Evolutionary conservation across 352 stramenopile genomes (phyloP), one percentile per base, ranked within the genome.

Genomic region (Globisporangium spiculum): DNA sequence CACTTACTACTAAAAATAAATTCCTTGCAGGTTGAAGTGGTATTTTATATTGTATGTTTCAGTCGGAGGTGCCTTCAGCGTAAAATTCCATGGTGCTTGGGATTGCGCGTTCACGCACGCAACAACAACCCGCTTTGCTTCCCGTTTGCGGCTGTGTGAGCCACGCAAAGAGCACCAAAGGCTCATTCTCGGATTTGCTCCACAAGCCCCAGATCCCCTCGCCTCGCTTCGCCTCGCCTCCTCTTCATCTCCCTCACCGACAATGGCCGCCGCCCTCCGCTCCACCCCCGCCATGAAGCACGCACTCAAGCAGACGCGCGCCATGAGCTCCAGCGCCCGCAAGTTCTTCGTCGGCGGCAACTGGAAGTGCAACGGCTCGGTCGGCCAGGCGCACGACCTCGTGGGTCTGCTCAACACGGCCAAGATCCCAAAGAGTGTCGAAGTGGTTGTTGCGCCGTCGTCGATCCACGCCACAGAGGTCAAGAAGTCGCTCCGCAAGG

Each of bases 331-430:
- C 38, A 75, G 63, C 67, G 77, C 86, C 55, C 84, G 88, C 74
- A 98, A 99, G 88, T 99, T 99, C 77, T 99, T 99, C 75, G 95
- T 99, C 50, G 98, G 98, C 54, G 98, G 98, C 76, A 99, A 99
- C 92, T 99, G 98, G 98, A 99, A 99, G 79, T 99, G 97, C 88
- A 94, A 94, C 67, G 87, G 87, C 66, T 94, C 87, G 55, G 32
- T 92, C 32, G 67, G 68, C 64, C 85, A 92, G 72, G 81, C 83
- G 34, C 66, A 84, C 22, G 80, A 90, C 38, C 84, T 94, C 63
- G 86, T 96, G 7, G 79, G 79, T 38, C 79, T 90, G 70, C 84
- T 96, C 72, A 96, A 96, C 82, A 91, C 83, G 71, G 86, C 83
- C 72, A 87, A 88, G 70, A 93, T 92, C 73, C 87, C 87, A 24